Conservation (phyloP, 768 basidiomycete genomes). For the Royoungia palumana region DNA sequence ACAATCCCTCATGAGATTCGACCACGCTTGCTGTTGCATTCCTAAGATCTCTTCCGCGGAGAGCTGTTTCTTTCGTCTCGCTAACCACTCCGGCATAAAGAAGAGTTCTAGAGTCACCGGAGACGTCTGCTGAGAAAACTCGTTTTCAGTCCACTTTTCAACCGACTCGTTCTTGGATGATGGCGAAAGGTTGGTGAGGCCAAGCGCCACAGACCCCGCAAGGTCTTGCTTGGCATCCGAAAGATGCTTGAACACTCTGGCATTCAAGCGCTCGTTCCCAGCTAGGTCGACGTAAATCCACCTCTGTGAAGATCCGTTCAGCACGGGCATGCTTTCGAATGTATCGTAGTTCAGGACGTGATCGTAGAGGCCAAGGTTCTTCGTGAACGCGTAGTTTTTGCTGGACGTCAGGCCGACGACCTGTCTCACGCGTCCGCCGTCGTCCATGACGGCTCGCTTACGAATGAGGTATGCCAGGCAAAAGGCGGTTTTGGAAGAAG, state of each 20-base stretch:
- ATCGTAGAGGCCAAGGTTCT: constrained; percentile 52
- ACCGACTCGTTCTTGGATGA: constrained; percentile 32
- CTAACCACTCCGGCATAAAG: constrained; percentile 71
- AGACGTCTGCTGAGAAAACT: constrained; percentile 19
- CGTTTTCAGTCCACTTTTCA: constrained; percentile 40
- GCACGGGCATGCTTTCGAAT: constrained; percentile 32
- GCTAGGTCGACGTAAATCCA: constrained; percentile 68
- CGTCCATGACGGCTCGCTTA: constrained; percentile 34
- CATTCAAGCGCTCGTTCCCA: constrained; percentile 52
- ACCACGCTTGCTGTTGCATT: constrained; percentile 57
- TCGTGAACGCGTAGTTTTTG: constrained; percentile 53
- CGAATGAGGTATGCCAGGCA: constrained; percentile 59
- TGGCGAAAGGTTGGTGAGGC: constrained; percentile 55
- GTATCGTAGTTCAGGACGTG: constrained; percentile 54
- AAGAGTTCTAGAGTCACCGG: constrained; percentile 44
- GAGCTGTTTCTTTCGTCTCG: constrained; percentile 48
- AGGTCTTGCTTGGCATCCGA: constrained; percentile 23
- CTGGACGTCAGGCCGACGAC: constrained; percentile 62
- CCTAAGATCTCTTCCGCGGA: constrained; percentile 43
- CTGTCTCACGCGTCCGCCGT: constrained; percentile 20
- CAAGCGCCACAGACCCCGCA: constrained; percentile 45
- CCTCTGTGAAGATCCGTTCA: constrained; percentile 30
- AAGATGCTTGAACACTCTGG: constrained; percentile 41
- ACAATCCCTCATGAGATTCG: constrained; percentile 55
- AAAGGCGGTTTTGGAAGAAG: constrained; percentile 71